A percentile compares a stretch with the other conserved stretches of the same genome.
Conservation (phyloP, 495 filamentous ascomycete genomes). For the Podospora anserina region DNA sequence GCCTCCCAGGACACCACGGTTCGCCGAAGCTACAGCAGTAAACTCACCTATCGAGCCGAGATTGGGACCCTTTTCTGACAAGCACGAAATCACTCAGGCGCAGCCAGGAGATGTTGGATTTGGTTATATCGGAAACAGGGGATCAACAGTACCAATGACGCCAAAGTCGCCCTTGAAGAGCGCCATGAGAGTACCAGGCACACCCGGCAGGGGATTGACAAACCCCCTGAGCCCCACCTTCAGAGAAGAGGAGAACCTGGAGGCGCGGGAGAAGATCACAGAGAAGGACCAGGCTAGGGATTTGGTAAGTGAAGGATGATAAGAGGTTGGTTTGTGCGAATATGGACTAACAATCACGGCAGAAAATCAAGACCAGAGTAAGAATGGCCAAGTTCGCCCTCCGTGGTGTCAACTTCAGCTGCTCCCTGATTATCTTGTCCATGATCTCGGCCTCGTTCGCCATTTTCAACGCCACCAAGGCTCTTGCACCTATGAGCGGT, state of each 20-base stretch:
- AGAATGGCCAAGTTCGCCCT: constrained; percentile 92
- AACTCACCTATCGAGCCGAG: constrained; percentile 72
- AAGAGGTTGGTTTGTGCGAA: neutral
- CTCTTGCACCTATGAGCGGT: constrained; percentile 68
- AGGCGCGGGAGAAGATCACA: constrained; percentile 71
- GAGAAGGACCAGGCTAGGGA: constrained; percentile 81
- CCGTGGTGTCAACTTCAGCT: constrained; percentile 91
- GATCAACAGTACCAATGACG: constrained; percentile 53
- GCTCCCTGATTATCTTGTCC: constrained; percentile 87
- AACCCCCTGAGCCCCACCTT: constrained; percentile 85
- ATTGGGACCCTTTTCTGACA: constrained; percentile 65
- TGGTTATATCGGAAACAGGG: constrained; percentile 70
- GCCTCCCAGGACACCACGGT: constrained; percentile 76
- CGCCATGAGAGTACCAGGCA: constrained; percentile 79
- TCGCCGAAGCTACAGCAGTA: constrained; percentile 85
- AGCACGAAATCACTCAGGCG: constrained; percentile 56
- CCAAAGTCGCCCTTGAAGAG: constrained; percentile 79
- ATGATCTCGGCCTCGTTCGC: constrained; percentile 80
- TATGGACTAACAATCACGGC: constrained; percentile 34
- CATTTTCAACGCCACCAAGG: constrained; percentile 82
- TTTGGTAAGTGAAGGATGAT: constrained; percentile 59
- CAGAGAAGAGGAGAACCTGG: constrained; percentile 75
- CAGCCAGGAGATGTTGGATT: constrained; percentile 85
- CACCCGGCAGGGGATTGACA: constrained; percentile 59
- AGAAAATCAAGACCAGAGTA: constrained; percentile 92